Percentiles rank a stretch among this genome's conserved stretches.
These are phyloP conservation scores for Cucurbita argyrosperma DNA, from an alignment of 306 rosid genomes.

Conservation along the genomic window DNA sequence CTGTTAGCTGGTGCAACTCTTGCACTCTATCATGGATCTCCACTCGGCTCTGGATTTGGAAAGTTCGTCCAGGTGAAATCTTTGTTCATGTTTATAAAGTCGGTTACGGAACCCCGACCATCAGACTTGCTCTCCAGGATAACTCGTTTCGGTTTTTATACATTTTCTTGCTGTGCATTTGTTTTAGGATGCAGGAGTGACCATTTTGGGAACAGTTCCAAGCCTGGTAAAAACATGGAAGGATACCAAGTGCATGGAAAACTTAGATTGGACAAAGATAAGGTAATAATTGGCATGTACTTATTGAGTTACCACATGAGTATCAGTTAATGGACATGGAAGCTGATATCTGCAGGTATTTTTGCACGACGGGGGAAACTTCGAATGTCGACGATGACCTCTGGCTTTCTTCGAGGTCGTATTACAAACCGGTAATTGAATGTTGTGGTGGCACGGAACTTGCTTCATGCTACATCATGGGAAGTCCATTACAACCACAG, in stretches of 20 bases:
- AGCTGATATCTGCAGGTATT: conserved; percentile 31
- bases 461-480: conserved; percentile 46
- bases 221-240: conserved; percentile 86
- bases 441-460: conserved; percentile 84
- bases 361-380: conserved; percentile 55
- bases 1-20: conserved; percentile 67
- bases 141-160: background rate
- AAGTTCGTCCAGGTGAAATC: conserved; percentile 74
- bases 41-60: conserved; percentile 72
- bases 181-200: conserved; percentile 76
- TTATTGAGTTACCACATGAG: background rate
- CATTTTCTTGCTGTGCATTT: conserved; percentile 1
- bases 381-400: conserved; percentile 81
- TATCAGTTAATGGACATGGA: background rate
- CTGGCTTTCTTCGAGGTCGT: conserved; percentile 74
- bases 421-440: conserved; percentile 52
- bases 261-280: conserved; percentile 83
- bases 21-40: conserved; percentile 95
- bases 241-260: conserved; percentile 61
- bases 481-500: conserved; percentile 63
- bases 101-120: background rate
- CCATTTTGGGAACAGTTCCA: conserved; percentile 83
- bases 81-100: background rate
- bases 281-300: conserved; percentile 27
- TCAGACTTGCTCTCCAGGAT: background rate